Conservation (phyloP, 2,329 filamentous ascomycete species). For the Xylariaceae sp. region DNA sequence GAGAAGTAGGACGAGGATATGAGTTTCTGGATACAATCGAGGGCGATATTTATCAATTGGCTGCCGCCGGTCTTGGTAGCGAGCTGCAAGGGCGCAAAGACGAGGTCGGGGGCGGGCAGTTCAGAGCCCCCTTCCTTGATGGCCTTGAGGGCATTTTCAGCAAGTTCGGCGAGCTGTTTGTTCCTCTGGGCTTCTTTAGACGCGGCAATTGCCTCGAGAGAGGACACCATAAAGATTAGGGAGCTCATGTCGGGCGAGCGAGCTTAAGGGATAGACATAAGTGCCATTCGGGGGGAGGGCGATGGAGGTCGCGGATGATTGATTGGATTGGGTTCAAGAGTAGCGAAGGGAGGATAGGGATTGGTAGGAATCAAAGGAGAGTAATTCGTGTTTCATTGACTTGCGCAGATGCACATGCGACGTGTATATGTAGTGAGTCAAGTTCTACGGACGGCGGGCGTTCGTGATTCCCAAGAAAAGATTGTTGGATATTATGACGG, state of each 20-base stretch:
- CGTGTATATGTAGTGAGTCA: not conserved
- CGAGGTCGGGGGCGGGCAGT: constrained; percentile 84
- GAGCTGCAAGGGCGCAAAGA: constrained; percentile 88
- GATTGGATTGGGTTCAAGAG: not conserved
- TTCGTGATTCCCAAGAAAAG: not conserved
- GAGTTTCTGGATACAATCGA: constrained; percentile 98
- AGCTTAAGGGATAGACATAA: constrained; percentile 22
- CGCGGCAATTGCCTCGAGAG: constrained; percentile 85
- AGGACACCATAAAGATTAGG: constrained; percentile 92
- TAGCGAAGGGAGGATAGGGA: not conserved
- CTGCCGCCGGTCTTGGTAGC: constrained; percentile 87
- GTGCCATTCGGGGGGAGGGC: constrained; percentile 32
- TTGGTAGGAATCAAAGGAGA: not conserved
- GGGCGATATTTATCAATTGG: constrained; percentile 81
- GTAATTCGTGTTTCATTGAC: not conserved
- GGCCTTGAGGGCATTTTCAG: constrained; percentile 78
- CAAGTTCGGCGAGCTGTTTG: constrained; percentile 80
- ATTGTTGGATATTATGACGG: not conserved
- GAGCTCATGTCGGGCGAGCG: constrained; percentile 75
- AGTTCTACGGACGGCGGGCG: too few relatives aligned
- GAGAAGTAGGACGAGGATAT: constrained; percentile 99
- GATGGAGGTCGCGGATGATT: not conserved
- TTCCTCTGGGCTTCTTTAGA: constrained; percentile 90
- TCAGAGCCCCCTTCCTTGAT: constrained; percentile 84
- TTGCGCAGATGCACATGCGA: not conserved